Percentiles rank a stretch among this genome's conserved stretches.
Conservation (phyloP, 148 eudicot genomes). For the Cornus kousa region DNA sequence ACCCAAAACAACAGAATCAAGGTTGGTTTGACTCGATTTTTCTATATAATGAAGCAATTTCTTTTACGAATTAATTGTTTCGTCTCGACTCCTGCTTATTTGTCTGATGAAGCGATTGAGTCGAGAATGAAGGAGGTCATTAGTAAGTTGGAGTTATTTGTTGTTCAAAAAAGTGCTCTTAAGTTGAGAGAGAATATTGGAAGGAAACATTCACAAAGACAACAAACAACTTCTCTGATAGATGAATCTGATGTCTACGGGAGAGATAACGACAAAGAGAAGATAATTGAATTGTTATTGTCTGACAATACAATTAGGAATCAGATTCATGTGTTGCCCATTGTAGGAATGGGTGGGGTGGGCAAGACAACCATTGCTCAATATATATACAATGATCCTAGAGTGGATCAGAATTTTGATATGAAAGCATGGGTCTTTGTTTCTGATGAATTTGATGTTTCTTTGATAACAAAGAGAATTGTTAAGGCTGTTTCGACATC, state of each 20-base stretch:
- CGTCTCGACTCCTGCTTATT: neutral
- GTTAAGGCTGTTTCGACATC: neutral
- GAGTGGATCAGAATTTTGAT: neutral
- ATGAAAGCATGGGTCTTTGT: constrained; percentile 15
- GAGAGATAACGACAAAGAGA: constrained; percentile 18
- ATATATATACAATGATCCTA: constrained; percentile 14
- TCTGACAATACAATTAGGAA: neutral
- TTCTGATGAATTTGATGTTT: neutral
- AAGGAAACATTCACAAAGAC: neutral
- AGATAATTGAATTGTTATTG: constrained; percentile 11
- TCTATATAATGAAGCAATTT: too few species aligned
- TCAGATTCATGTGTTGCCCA: constrained; percentile 15
- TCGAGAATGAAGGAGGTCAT: constrained; percentile 12
- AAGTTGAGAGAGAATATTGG: neutral
- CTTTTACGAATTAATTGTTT: neutral
- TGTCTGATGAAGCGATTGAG: neutral
- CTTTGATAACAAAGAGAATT: neutral
- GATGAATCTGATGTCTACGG: constrained; percentile 17
- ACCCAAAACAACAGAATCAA: neutral
- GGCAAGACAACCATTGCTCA: constrained; percentile 30
- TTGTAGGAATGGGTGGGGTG: constrained; percentile 27
- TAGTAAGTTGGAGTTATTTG: constrained; percentile 10
- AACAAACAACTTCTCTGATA: constrained; percentile 11
- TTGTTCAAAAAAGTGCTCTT: neutral
- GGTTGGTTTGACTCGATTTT: neutral